phyloP scores from a whole-genome alignment of 108 stramenopile genomes.

The Aurantiochytrium sp. region DNA sequence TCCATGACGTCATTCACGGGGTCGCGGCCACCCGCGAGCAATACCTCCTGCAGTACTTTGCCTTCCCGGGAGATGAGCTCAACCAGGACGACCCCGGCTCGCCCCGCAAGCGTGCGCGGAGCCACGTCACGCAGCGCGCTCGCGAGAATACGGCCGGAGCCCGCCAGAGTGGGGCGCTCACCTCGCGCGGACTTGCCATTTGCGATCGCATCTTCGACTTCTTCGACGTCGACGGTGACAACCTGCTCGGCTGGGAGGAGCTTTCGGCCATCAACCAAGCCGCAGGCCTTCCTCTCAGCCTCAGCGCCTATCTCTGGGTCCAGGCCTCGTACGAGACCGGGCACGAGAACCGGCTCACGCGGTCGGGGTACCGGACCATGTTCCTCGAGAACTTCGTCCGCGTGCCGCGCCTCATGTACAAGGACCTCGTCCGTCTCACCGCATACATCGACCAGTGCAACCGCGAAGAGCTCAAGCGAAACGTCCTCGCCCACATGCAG shows the following conservation, averaged over 20 bases:
- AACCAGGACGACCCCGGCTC: neutral
- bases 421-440: neutral
- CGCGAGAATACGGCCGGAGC: neutral
- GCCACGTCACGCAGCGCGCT: neutral
- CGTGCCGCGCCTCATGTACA: slow-evolving; percentile 30
- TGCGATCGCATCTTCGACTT: slow-evolving; percentile 14
- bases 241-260: slow-evolving; percentile 18
- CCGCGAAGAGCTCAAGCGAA: neutral
- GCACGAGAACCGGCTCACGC: neutral
- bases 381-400: slow-evolving; percentile 20
- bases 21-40: neutral
- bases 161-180: neutral
- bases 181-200: neutral
- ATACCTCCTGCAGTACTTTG: neutral
- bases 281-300: slow-evolving; percentile 17
- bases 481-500: neutral
- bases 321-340: neutral
- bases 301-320: slow-evolving; percentile 8
- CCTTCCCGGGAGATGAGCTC: neutral
- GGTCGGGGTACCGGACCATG: neutral
- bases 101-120: neutral
- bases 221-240: neutral
- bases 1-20: neutral
- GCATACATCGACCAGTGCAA: neutral
- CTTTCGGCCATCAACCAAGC: slow-evolving; percentile 29